Evolutionary conservation across 2,329 filamentous ascomycete genomes (phyloP).

Genomic region (Cercospora sp.): DNA sequence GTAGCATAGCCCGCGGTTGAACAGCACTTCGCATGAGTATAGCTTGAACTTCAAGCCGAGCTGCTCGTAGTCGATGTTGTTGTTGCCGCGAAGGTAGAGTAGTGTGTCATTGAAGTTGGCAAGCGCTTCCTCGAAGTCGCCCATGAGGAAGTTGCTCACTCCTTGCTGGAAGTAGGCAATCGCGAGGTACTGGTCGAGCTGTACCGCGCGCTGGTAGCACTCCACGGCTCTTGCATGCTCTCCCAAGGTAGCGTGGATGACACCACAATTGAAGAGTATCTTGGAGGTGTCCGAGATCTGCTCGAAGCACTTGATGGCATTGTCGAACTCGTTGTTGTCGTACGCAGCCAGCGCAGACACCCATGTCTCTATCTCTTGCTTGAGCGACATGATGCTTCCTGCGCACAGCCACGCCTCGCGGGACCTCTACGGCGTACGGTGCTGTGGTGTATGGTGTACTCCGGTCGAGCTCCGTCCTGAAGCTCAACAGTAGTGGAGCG

Average conservation of each 20-base stretch:
- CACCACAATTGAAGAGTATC: constrained; percentile 97
- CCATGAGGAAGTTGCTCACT: constrained; percentile 94
- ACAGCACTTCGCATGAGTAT: constrained; percentile 95
- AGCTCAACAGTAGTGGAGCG: constrained; percentile 13
- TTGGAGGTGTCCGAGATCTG: constrained; percentile 93
- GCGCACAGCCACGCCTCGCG: background rate
- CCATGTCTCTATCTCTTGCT: constrained; percentile 97
- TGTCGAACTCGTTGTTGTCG: constrained; percentile 97
- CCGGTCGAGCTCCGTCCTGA: constrained; percentile 22
- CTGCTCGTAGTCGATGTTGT: constrained; percentile 97
- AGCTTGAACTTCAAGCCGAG: constrained; percentile 92
- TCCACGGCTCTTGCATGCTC: constrained; percentile 96
- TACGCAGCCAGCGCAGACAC: constrained; percentile 87
- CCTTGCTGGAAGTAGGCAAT: constrained; percentile 98
- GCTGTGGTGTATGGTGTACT: constrained; percentile 11
- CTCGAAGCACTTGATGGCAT: constrained; percentile 79
- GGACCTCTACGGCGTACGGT: constrained; percentile 6
- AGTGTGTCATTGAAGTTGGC: constrained; percentile 99
- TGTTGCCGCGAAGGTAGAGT: constrained; percentile 90
- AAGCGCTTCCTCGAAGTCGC: constrained; percentile 94
- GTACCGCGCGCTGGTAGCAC: constrained; percentile 88
- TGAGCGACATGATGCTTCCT: constrained; percentile 49
- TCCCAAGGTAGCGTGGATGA: constrained; percentile 93
- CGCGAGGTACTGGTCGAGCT: constrained; percentile 90
- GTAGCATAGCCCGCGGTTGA: constrained; percentile 96